These are phyloP conservation scores for Blepharisma stoltei DNA, from an alignment of 73 alveolate genomes.

Conservation along the genomic window DNA sequence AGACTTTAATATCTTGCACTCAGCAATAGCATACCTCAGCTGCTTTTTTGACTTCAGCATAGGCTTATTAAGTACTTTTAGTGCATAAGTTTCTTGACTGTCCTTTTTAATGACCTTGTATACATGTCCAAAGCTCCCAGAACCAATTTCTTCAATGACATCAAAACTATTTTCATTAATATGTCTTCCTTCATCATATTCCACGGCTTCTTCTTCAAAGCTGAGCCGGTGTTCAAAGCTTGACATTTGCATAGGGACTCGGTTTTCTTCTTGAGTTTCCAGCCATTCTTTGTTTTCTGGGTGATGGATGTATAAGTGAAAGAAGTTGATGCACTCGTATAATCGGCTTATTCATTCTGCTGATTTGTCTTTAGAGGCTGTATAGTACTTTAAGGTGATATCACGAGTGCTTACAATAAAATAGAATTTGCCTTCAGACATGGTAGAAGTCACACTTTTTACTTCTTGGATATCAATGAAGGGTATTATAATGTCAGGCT, in stretches of 20 bases:
- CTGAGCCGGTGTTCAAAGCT: too few relatives aligned
- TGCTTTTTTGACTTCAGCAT: conserved; percentile 79
- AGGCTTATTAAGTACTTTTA: conserved; percentile 77
- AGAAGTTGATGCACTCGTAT: neutral
- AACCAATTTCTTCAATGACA: conserved; percentile 34
- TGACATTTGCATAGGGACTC: too few relatives aligned
- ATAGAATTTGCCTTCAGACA: neutral
- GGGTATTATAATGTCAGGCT: neutral
- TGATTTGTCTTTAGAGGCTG: neutral
- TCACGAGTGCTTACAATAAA: conserved; percentile 7
- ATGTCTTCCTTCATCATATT: neutral
- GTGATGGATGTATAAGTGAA: neutral
- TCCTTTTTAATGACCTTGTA: conserved; percentile 30
- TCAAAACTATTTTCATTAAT: neutral
- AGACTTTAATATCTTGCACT: conserved; percentile 35
- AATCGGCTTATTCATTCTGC: neutral
- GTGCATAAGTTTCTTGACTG: conserved; percentile 56
- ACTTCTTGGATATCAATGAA: conserved; percentile 3
- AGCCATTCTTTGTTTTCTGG: neutral
- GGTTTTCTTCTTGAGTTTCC: too few relatives aligned
- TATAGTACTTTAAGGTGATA: neutral
- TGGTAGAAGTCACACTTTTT: neutral
- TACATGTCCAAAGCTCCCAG: conserved; percentile 36
- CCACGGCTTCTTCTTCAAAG: too few relatives aligned
- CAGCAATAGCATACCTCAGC: conserved; percentile 35